Evolutionary conservation across 192 early-diverging fungal genomes (phyloP), one percentile per base, ranked within the genome.

Genomic region (Entomortierella lignicola): DNA sequence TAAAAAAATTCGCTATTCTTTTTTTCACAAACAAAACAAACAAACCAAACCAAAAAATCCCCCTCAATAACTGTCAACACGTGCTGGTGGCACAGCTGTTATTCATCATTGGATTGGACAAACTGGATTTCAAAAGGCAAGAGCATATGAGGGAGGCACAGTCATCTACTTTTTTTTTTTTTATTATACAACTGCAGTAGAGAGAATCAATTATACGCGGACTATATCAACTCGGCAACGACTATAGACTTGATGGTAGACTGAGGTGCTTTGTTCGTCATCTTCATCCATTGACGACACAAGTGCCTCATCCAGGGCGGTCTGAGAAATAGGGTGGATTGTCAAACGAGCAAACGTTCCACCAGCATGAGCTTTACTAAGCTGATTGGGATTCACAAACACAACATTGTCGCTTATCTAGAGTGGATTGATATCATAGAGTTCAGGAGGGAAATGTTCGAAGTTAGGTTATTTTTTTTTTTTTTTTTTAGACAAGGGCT

Each of bases 321-420:
- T 21, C 20, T 59, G 20, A 15, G 47, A 20, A 32, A 91, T 63
- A 21, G 95, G 92, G 71, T 90, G 89, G 32, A 97, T 88, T 29
- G 81, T 88, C 13, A 97, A 44, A 44, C 83, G 85, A 32, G 94
- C 93, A 85, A 91, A 98, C 11, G 94, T 97, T 6, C 95, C 96
- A n/a, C 90, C 90, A 4, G 87, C 56, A 30, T 89, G 84, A 10
- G 87, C 86, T 66, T 92, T 95, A 17, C 89, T 83, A 2, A 93
- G 72, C 30, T 88, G 81, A 0, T 94, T 95, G 0, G 98, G 94
- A 66, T 99, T 99, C 31, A 99, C 79, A 66, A 94, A 85, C 0
- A 98, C 68, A 0, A 89, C 87, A 55, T 92, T 90, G 37, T 94
- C 93, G 8, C 95, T 87, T 10, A 77, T 81, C 81, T 85, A 63